Evolutionary conservation across 768 basidiomycete species (phyloP), one percentile per base, ranked within the genome.

Genomic region (Russula earlei): DNA sequence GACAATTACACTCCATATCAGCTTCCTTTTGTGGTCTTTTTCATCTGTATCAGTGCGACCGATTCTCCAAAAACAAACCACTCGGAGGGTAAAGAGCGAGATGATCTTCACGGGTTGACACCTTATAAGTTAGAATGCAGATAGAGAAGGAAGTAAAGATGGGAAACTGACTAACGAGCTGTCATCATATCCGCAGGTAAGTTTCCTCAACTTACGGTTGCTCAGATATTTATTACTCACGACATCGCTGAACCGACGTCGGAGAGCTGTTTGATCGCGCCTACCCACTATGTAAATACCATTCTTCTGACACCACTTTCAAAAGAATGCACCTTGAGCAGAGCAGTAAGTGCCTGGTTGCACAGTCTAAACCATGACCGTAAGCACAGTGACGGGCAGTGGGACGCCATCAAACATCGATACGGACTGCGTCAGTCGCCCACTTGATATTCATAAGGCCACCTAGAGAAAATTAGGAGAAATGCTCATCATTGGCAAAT

Each of bases 21-120:
- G 37, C 12, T 17, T 29, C 55, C 7, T 36, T 7, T 41, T 56
- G 12, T 19, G 42, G 19, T 3, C 15, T 6, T 14, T 31, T 19
- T 43, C 31, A 11, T 43, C 20, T 34, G 40, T 33, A 12, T 27
- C 14, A 19, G 17, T 49, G 25, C 11, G n/a, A 10, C 19, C 40
- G 4, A 41, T 12, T 4, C 27, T 56, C 42, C 25, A 62, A 43
- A 74, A 68, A n/a, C 72, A 70, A 33, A 75, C 61, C 0, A 71
- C 67, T 33, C 58, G 60, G 52, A 75, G 68, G 8, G 74, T 76
- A 55, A 75, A 70, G 5, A 72, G 36, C 4, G 74, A 70, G 53
- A 76, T 75, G 22, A 68, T 65, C 63, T 68, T 54, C 51, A 52
- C 10, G 15, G 25, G 37, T 41, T n/a, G 34, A 27, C 5, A 25